Evolutionary conservation across 176 grass and related monocot species (phyloP), one percentile per base, ranked within the genome.

Genomic region (Saccharum officinarum): DNA sequence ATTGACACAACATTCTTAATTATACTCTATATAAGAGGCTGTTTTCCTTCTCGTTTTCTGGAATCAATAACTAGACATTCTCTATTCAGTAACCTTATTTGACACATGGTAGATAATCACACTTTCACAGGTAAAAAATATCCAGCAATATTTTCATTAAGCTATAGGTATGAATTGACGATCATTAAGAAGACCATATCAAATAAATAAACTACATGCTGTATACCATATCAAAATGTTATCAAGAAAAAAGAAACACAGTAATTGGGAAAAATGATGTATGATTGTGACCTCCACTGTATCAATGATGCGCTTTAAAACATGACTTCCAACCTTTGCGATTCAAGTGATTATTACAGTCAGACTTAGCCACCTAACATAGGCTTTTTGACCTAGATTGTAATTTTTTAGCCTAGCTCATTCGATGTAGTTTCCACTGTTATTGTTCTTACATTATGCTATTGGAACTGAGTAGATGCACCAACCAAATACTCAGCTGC

Each of bases 351-450:
- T 77, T n/a, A 81, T 86, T 74, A 61, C 36, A 69, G 63, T 69
- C 26, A 86, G 38, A 73, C 33, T 66, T 86, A 67, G 66, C 79
- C 73, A 90, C 59, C 8, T 14, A 49, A 46, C 25, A 15, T 90
- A 67, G 73, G 20, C 83, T 61, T 86, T 83, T 83, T 79, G 73
- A 78, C 73, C 73, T 59, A 59, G 55, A n/a, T 10, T 59, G 22
- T 10, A 59, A n/a, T 73, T 74, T 78, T 38, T 18, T 61, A 46
- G 2, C 16, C 73, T 41, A 60, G 41, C 33, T 37, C 1, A 15
- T 81, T 89, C 67, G 1, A 8, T 66, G 66, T 47, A 44, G 28
- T 80, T 75, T 2, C 20, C 3, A 16, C 59, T 85, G 14, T 30
- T 37, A 49, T 15, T 64, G 3, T 86, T 20, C 40, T 76, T 41